These are phyloP conservation scores for Alternaria ventricosa DNA, from an alignment of 2,329 filamentous ascomycete species.

Conservation along the genomic window DNA sequence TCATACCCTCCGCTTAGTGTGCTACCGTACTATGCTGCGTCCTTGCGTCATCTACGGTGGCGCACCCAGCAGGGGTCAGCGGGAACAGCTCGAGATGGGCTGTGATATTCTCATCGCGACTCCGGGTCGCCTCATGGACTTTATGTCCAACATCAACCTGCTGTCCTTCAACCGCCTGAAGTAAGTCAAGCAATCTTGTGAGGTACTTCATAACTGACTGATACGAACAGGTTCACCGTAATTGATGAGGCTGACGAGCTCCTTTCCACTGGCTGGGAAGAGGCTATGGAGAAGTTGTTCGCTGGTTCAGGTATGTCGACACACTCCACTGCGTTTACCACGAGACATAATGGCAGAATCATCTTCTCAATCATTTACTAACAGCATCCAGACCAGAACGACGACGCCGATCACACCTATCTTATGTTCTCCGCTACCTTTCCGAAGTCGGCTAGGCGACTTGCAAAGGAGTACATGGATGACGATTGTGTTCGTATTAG, in stretches of 20 bases:
- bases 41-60: slow-evolving; percentile 91
- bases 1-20: slow-evolving; percentile 55
- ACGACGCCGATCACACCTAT: slow-evolving; percentile 71
- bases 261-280: slow-evolving; percentile 78
- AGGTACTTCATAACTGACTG: background rate
- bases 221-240: slow-evolving; percentile 26
- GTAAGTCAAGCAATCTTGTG: slow-evolving; percentile 56
- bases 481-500: slow-evolving; percentile 77
- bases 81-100: slow-evolving; percentile 76
- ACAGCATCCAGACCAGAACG: slow-evolving; percentile 74
- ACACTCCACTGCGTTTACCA: too few species aligned
- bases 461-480: slow-evolving; percentile 79
- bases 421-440: slow-evolving; percentile 97
- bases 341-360: too few species aligned
- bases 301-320: slow-evolving; percentile 73
- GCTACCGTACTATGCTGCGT: slow-evolving; percentile 92
- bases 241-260: slow-evolving; percentile 96
- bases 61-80: slow-evolving; percentile 72
- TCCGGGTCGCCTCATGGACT: slow-evolving; percentile 83
- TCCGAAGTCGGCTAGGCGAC: slow-evolving; percentile 75
- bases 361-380: slow-evolving; percentile 9
- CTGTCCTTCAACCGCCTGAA: slow-evolving; percentile 78
- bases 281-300: slow-evolving; percentile 77
- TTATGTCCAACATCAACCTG: slow-evolving; percentile 74
- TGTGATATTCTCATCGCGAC: slow-evolving; percentile 91